Evolutionary conservation across 345 rosid species (phyloP).

Genomic region (Corchorus capsularis): DNA sequence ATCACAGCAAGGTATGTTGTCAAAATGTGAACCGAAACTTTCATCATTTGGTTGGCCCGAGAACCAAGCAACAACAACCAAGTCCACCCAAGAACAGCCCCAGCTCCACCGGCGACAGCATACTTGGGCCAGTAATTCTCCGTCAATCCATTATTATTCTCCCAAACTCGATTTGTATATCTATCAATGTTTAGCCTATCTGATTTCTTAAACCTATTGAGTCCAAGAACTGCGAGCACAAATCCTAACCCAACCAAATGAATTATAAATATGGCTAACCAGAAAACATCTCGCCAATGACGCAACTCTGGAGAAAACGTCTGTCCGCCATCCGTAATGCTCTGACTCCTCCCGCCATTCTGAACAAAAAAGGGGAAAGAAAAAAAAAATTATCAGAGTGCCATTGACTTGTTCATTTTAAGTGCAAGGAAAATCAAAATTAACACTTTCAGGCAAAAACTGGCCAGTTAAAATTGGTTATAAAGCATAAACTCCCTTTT

Average conservation of each 20-base stretch:
- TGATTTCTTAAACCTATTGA: slow-evolving; percentile 64
- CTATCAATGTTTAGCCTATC: slow-evolving; percentile 81
- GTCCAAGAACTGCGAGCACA: slow-evolving; percentile 64
- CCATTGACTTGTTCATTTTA: background rate
- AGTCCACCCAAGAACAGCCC: slow-evolving; percentile 66
- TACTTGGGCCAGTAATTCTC: slow-evolving; percentile 93
- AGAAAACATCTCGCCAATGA: slow-evolving; percentile 89
- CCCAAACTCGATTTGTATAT: slow-evolving; percentile 46
- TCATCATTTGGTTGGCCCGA: slow-evolving; percentile 79
- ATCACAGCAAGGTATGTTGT: slow-evolving; percentile 89
- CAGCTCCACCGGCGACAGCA: slow-evolving; percentile 79
- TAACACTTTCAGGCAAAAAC: background rate
- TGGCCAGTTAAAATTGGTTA: background rate
- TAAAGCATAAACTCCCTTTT: background rate
- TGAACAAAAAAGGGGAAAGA: slow-evolving; percentile 20
- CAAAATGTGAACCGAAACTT: slow-evolving; percentile 84
- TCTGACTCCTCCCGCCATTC: slow-evolving; percentile 66
- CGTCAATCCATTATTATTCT: slow-evolving; percentile 53
- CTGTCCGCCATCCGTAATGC: slow-evolving; percentile 53
- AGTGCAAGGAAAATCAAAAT: background rate
- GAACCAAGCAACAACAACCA: slow-evolving; percentile 86
- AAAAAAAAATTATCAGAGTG: slow-evolving; percentile 3
- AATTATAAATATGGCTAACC: slow-evolving; percentile 73
- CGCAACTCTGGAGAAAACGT: slow-evolving; percentile 50
- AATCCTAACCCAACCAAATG: slow-evolving; percentile 70